Percentiles rank a stretch among this genome's conserved stretches.
Evolutionary conservation across 73 alveolate species (phyloP).

Genomic region (Paramecium tetraurelia): DNA sequence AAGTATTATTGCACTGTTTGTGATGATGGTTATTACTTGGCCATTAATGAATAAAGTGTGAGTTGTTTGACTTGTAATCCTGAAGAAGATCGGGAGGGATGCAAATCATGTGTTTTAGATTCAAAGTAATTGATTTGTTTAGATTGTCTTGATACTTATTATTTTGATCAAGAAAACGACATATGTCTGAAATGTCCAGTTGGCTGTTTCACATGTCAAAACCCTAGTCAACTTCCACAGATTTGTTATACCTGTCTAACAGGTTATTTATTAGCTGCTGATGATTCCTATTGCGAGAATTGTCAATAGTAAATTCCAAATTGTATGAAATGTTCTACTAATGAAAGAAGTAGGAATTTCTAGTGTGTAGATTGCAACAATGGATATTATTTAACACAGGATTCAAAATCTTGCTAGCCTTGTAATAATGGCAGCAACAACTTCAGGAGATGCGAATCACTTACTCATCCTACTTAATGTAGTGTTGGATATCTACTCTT

Average conservation of each 20-base stretch:
- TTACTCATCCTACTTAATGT: background rate
- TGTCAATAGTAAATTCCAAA: background rate
- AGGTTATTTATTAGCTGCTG: background rate
- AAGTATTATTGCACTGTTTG: background rate
- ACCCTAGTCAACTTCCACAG: background rate
- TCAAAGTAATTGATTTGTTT: background rate
- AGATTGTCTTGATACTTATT: background rate
- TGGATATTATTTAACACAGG: background rate
- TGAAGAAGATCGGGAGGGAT: background rate
- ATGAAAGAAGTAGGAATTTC: background rate
- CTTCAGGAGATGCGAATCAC: background rate
- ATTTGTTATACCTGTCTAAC: background rate
- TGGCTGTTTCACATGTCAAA: background rate
- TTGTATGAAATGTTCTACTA: background rate
- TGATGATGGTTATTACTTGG: background rate
- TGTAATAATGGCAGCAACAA: background rate
- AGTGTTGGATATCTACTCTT: background rate
- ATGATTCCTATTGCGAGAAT: background rate
- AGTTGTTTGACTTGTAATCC: background rate
- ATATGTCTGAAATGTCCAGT: background rate
- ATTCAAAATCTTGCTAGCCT: background rate
- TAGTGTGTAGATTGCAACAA: background rate
- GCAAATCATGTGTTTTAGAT: background rate
- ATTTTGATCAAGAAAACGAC: background rate
- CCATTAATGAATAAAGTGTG: background rate